A percentile compares a stretch with the other conserved stretches of the same genome.
Evolutionary conservation across 176 grass and related monocot genomes (phyloP).

Genomic region (Areca catechu): DNA sequence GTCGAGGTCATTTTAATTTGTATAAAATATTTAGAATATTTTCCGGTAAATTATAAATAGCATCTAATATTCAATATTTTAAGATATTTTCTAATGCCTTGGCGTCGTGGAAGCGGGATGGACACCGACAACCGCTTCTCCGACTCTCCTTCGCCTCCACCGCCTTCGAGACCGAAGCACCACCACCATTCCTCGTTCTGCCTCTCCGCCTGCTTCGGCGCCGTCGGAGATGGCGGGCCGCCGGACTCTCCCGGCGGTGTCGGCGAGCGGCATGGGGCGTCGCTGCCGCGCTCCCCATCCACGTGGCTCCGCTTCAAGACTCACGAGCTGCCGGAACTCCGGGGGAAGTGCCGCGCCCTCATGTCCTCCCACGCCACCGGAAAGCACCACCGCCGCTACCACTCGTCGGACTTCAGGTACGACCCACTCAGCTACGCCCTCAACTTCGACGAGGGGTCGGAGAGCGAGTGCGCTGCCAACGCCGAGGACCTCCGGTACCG

Average conservation of each 20-base stretch:
- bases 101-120: not conserved
- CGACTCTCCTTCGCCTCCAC: not conserved
- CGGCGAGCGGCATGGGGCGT: not conserved
- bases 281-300: constrained; percentile 16
- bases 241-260: not conserved
- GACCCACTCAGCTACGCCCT: constrained; percentile 20
- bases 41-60: too few relatives aligned
- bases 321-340: constrained; percentile 13
- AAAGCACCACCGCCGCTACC: constrained; percentile 6
- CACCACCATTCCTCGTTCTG: constrained; percentile 14
- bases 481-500: constrained; percentile 2
- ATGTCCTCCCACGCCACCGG: not conserved
- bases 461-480: too few relatives aligned
- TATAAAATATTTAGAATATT: too few relatives aligned
- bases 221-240: not conserved
- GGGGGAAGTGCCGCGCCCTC: constrained; percentile 1
- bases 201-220: constrained; percentile 22
- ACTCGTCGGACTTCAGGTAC: constrained; percentile 20
- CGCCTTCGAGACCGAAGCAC: not conserved
- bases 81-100: too few relatives aligned
- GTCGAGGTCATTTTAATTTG: too few relatives aligned
- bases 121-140: not conserved
- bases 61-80: too few relatives aligned
- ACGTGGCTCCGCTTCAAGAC: constrained; percentile 18
- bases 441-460: constrained; percentile 22